These are phyloP conservation scores for Mrakiaceae sp. DNA, from an alignment of 1,284 basidiomycete genomes.

Conservation along the genomic window DNA sequence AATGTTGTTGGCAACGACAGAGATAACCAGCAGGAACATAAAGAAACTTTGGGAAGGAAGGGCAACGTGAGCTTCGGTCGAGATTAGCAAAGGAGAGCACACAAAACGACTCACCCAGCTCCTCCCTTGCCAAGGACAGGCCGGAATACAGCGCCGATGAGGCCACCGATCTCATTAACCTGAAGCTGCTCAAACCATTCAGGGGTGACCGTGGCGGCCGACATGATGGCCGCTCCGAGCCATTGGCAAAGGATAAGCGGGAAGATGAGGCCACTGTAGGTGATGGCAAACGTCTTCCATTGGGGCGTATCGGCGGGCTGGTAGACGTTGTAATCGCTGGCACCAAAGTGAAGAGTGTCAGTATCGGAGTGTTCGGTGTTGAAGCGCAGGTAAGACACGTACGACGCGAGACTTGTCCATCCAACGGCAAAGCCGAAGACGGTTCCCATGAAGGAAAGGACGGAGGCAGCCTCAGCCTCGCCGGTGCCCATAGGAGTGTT, in stretches of 20 bases:
- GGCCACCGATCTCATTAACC: conserved; percentile 31
- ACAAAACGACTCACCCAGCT: not conserved
- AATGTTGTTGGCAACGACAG: conserved; percentile 33
- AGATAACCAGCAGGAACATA: conserved; percentile 29
- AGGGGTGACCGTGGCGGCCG: conserved; percentile 27
- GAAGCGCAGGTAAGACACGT: not conserved
- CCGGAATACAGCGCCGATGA: conserved; percentile 29
- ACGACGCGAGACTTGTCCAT: conserved; percentile 31
- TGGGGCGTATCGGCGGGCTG: conserved; percentile 30
- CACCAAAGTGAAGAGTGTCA: not conserved
- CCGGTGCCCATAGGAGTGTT: conserved; percentile 26
- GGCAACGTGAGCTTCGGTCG: too few relatives aligned
- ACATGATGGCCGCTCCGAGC: conserved; percentile 31
- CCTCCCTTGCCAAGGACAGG: conserved; percentile 17
- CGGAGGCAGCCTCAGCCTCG: conserved; percentile 26
- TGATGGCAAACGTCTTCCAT: conserved; percentile 31
- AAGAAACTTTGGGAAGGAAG: conserved; percentile 23
- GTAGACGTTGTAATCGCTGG: conserved; percentile 35
- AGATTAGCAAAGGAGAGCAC: too few relatives aligned
- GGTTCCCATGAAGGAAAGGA: conserved; percentile 32
- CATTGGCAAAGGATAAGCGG: conserved; percentile 33
- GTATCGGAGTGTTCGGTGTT: not conserved
- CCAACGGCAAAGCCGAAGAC: conserved; percentile 26
- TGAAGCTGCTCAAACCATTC: conserved; percentile 24
- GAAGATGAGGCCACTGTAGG: conserved; percentile 32